These are phyloP conservation scores for Ceratobasidium theobromae DNA, from an alignment of 1,284 basidiomycete genomes.

Conservation along the genomic window DNA sequence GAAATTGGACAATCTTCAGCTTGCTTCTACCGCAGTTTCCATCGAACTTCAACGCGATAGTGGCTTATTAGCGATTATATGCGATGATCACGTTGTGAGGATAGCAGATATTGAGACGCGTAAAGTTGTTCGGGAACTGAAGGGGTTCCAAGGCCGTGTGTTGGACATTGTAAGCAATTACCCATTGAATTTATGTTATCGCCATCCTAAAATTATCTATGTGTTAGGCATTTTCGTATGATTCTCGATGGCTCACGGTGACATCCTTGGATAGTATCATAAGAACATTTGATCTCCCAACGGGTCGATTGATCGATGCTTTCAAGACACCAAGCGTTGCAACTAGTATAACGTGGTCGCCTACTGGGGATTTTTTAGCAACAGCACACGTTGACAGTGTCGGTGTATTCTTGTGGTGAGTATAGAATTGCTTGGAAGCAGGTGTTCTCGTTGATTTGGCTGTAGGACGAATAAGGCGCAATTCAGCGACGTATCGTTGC, in stretches of 20 bases:
- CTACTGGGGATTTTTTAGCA: conserved; percentile 93
- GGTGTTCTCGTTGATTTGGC: neutral
- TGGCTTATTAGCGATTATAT: conserved; percentile 80
- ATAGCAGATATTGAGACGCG: conserved; percentile 91
- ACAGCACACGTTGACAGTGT: conserved; percentile 93
- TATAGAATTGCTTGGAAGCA: neutral
- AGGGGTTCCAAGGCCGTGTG: conserved; percentile 76
- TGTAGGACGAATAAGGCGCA: conserved; percentile 92
- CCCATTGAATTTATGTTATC: neutral
- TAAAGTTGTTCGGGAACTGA: conserved; percentile 82
- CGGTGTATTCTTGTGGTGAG: conserved; percentile 89
- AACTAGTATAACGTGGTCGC: conserved; percentile 89
- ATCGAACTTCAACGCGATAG: conserved; percentile 83
- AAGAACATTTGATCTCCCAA: conserved; percentile 95
- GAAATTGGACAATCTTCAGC: conserved; percentile 63
- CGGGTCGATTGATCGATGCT: conserved; percentile 87
- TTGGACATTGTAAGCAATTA: conserved; percentile 72
- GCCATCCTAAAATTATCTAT: neutral
- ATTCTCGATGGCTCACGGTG: conserved; percentile 89
- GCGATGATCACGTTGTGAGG: conserved; percentile 83
- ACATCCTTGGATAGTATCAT: conserved; percentile 90
- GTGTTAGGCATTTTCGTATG: conserved; percentile 84
- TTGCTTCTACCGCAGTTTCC: conserved; percentile 71
- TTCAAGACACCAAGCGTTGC: conserved; percentile 90
- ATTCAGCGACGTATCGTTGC: conserved; percentile 82